Evolutionary conservation across 2,329 filamentous ascomycete genomes (phyloP).

Genomic region (Pochonia chlamydosporia): DNA sequence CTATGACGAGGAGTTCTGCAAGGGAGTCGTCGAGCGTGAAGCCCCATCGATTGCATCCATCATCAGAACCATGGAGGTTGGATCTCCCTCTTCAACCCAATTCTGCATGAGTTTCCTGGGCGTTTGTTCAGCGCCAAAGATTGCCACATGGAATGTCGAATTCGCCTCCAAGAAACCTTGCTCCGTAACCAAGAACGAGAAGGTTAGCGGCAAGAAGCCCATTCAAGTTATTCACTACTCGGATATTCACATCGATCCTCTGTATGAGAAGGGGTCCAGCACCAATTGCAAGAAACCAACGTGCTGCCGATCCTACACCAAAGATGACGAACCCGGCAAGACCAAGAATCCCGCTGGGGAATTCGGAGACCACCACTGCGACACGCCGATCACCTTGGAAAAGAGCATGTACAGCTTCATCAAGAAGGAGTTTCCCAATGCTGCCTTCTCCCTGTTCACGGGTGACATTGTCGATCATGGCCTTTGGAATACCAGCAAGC

Average conservation of each 20-base stretch:
- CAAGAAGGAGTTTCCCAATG: constrained; percentile 34
- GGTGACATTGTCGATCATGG: constrained; percentile 51
- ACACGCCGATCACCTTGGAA: constrained; percentile 43
- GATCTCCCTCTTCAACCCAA: constrained; percentile 43
- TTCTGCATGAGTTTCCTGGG: constrained; percentile 48
- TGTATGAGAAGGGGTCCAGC: constrained; percentile 46
- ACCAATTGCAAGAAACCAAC: constrained; percentile 51
- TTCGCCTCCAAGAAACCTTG: constrained; percentile 35
- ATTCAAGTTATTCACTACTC: constrained; percentile 52
- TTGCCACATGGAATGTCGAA: constrained; percentile 35
- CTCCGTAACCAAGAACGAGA: constrained; percentile 10
- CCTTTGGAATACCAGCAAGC: constrained; percentile 35
- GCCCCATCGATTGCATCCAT: constrained; percentile 45
- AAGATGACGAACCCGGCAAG: constrained; percentile 37
- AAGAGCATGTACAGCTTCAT: constrained; percentile 50
- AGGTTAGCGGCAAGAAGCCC: constrained; percentile 37
- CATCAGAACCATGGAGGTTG: constrained; percentile 38
- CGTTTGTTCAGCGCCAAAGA: constrained; percentile 40
- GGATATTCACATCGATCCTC: constrained; percentile 52
- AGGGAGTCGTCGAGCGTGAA: constrained; percentile 43
- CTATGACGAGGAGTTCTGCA: constrained; percentile 48
- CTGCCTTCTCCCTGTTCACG: constrained; percentile 49
- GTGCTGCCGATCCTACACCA: constrained; percentile 48
- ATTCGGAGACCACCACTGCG: constrained; percentile 46
- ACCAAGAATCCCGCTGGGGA: constrained; percentile 41